phyloP scores from a whole-genome alignment of 108 stramenopile species.

The Skeletonema menzelii region DNA sequence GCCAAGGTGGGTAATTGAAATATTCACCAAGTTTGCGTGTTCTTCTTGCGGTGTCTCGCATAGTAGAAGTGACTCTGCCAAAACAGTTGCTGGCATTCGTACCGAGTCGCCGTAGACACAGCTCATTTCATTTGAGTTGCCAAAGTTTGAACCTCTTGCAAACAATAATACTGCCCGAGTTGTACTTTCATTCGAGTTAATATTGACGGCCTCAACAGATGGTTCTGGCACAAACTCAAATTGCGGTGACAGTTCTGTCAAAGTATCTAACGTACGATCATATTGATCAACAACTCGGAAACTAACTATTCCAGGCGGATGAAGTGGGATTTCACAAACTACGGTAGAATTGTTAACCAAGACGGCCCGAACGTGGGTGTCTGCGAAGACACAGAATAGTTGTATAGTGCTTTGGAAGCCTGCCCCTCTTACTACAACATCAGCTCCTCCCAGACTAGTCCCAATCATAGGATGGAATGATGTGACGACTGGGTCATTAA shows the following conservation, averaged over 20 bases:
- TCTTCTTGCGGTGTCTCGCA: constrained; percentile 48
- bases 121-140: not conserved
- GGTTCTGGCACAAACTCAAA: constrained; percentile 30
- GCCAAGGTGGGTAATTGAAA: constrained; percentile 24
- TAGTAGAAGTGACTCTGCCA: constrained; percentile 47
- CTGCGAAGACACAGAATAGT: constrained; percentile 27
- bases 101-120: not conserved
- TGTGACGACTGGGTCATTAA: constrained; percentile 4
- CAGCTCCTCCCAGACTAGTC: constrained; percentile 4
- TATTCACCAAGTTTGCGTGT: constrained; percentile 22
- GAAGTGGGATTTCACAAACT: constrained; percentile 33
- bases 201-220: constrained; percentile 12
- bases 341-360: constrained; percentile 23
- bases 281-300: constrained; percentile 33
- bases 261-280: not conserved
- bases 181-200: constrained; percentile 16
- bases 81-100: not conserved
- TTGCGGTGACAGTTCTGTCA: not conserved
- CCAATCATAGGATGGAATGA: constrained; percentile 20
- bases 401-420: constrained; percentile 25
- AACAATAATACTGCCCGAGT: constrained; percentile 17
- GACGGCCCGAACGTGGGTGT: constrained; percentile 2
- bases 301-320: constrained; percentile 26
- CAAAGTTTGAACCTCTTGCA: constrained; percentile 31
- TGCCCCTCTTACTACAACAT: constrained; percentile 29